These are phyloP conservation scores for Fusarium equiseti DNA, from an alignment of 2,329 filamentous ascomycete species.

Conservation along the genomic window DNA sequence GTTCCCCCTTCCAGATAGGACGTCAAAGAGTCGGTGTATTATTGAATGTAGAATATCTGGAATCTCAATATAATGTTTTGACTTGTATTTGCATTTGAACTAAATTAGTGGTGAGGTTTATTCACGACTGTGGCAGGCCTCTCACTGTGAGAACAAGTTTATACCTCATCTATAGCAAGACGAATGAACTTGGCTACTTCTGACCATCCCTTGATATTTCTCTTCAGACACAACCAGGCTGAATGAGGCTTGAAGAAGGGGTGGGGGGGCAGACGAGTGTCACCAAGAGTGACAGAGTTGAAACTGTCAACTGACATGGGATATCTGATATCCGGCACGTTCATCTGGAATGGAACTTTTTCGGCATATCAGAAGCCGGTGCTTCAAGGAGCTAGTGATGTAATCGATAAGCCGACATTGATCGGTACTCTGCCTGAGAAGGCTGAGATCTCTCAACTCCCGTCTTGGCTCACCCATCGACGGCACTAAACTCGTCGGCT, in stretches of 20 bases:
- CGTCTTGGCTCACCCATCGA: background rate
- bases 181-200: too few relatives aligned
- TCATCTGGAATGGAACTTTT: background rate
- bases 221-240: background rate
- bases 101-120: background rate
- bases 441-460: background rate
- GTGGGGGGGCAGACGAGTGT: background rate
- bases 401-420: background rate
- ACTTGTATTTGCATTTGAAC: too few relatives aligned
- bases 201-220: accelerated
- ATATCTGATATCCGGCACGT: background rate
- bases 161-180: background rate
- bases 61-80: accelerated
- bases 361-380: background rate
- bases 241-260: background rate
- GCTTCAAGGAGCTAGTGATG: background rate
- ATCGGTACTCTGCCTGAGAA: background rate
- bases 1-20: too few relatives aligned
- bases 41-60: background rate
- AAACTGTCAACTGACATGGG: background rate
- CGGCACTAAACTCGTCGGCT: background rate
- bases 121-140: background rate
- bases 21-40: too few relatives aligned
- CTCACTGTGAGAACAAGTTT: too few relatives aligned
- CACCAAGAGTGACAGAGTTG: background rate